Conservation (phyloP, 2,329 filamentous ascomycete genomes). For the Xylaria arbuscula region DNA sequence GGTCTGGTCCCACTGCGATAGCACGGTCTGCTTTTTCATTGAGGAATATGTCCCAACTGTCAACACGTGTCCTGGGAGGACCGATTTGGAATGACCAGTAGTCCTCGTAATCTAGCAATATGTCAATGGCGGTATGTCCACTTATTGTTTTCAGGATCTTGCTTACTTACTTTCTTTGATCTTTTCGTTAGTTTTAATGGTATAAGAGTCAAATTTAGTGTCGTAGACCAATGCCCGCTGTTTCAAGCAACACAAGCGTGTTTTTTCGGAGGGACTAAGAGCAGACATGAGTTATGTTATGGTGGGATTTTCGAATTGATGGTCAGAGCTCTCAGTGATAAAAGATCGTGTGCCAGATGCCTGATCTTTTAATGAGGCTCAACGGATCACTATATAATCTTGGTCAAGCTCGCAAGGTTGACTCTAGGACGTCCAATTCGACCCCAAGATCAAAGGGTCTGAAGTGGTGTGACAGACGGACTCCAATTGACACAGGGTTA, state of each 20-base stretch:
- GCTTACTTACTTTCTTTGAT: conserved; percentile 18
- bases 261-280: neutral
- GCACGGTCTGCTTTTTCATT: conserved; percentile 7
- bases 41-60: conserved; percentile 27
- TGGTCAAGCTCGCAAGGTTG: no score
- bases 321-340: neutral
- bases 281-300: neutral
- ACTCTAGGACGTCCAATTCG: no score
- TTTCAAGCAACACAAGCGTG: conserved; percentile 10
- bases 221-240: conserved; percentile 22
- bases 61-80: conserved; percentile 13
- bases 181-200: conserved; percentile 14
- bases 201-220: neutral
- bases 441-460: no score
- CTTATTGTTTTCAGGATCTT: neutral
- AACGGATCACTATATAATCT: neutral
- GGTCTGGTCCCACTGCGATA: neutral
- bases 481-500: no score
- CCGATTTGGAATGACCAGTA: conserved; percentile 29
- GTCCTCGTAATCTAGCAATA: conserved; percentile 14
- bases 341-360: neutral
- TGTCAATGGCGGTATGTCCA: neutral
- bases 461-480: no score
- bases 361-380: neutral
- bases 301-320: neutral